Base-by-base conservation (phyloP, 75 land plant genomes). In the Pinus tabuliformis region DNA sequence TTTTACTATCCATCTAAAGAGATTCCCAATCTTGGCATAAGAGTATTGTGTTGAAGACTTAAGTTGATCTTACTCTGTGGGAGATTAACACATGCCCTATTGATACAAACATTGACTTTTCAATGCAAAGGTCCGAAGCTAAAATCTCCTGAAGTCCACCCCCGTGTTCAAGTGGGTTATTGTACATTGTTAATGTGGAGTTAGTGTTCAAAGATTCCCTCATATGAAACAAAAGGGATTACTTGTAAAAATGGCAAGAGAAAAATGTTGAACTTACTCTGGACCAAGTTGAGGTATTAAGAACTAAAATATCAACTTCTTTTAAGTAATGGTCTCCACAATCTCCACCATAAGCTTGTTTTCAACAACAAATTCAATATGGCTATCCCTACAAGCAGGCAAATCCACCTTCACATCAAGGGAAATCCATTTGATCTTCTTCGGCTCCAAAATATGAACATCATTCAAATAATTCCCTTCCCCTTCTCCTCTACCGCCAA, bases 401-500 rank as follows among this genome's bases (percentile, higher is more conserved):
- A 81, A 78, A 59, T 87, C 82, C 14, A 93, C 96, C 74, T 79
- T 86, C 70, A 89, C 86, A 64, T 85, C 83, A 21, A 88, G 82
- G 16, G 88, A 88, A 59, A 24, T 87, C 96, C 98, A 95, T 24
- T 58, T 64, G 87, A 93, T 84, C 3, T 79, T 80, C 71, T 88
- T 92, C 45, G 90, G 62, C 75, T 95, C 92, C 21, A 95, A 75
- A 74, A 95, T 72, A 75, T 95, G 85, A 21, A 95, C 87, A 83
- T 93, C 98, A 73, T 89, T 89, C 83, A 95, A 82, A 72, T 93
- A 95, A 74, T 95, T 87, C 36, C 80, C 84, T 72, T 82, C 87
- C 13, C 93, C 95, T 87, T 95, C 96, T 76, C 95, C 98, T 73
- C 91, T 89, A 5, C 98, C 98, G 0, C 96, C 98, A 42, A 95